Base-by-base conservation (phyloP, 1,139 yeast genomes). In the Yamadazyma atlantica region DNA sequence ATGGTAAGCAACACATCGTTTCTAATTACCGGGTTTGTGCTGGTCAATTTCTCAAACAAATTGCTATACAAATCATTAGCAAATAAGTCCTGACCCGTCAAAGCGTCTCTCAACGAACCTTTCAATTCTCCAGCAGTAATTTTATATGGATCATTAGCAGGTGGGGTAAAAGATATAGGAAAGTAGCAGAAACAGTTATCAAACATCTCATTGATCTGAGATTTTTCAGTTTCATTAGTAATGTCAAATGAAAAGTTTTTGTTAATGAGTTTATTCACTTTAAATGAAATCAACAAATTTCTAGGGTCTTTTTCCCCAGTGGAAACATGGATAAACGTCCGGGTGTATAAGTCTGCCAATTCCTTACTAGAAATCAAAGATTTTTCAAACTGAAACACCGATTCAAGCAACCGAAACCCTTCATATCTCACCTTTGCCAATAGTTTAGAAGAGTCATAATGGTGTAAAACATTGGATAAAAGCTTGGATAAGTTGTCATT, bases 81-180 rank as follows among this genome's bases (percentile, higher is more conserved):
- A 58, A 82, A 85, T 6, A 69, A 51, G 1, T 79, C 64, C 37
- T 81, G 85, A 2, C 87, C 73, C 0, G 89, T 71, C 32, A 92
- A 73, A 6, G 87, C 85, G 27, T 46, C 45, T 38, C 79, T 69
- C 39, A 92, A 66, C 8, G 78, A 72, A 7, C 52, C 33, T 53
- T 87, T 88, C 48, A 92, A 70, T 38, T 88, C 85, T 1, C 72
- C 75, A 1, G 89, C 77, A 0, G 95, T 80, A 44, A 89, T 86
- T 43, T 82, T 80, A 57, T 89, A 88, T 0, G 96, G 96, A 58
- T 90, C 96, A 55, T 86, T 83, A 41, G 85, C 80, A 1, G 97
- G 96, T 1, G 98, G 97, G 43, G 82, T 83, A 62, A 94, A 94
- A 1, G 97, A 85, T 37, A 94, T 90, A 4, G 99, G 99, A 63